phyloP scores from a whole-genome alignment of 345 rosid genomes.

The Camelina laxa region DNA sequence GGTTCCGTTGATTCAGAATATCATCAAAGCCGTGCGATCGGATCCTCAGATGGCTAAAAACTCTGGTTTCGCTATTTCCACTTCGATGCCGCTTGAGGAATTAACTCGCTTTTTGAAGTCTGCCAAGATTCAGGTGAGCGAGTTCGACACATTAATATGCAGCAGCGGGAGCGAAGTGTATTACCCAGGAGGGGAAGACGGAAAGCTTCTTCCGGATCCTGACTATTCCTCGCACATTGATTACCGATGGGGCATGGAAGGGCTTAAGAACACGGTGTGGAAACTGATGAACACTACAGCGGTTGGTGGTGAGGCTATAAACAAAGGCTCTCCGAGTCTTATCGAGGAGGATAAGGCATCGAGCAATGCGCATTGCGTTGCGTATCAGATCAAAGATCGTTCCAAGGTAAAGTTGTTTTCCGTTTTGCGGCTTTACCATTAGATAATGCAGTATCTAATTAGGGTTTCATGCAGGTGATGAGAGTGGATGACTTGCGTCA shows the following conservation, averaged over 20 bases:
- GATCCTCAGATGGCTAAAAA: constrained; percentile 65
- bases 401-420: constrained; percentile 54
- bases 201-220: constrained; percentile 78
- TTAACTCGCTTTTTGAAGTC: constrained; percentile 61
- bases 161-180: constrained; percentile 94
- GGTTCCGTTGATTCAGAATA: constrained; percentile 62
- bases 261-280: constrained; percentile 88
- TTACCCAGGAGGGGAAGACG: constrained; percentile 77
- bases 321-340: constrained; percentile 49
- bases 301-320: constrained; percentile 54
- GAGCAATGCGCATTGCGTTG: constrained; percentile 72
- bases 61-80: constrained; percentile 78
- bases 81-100: constrained; percentile 83
- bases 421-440: not conserved
- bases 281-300: constrained; percentile 68
- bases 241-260: constrained; percentile 89
- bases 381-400: constrained; percentile 68
- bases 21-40: constrained; percentile 64
- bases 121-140: constrained; percentile 67
- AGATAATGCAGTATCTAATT: not conserved
- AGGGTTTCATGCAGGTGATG: constrained; percentile 56
- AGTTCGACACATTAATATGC: constrained; percentile 88
- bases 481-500: constrained; percentile 88
- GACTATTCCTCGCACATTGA: constrained; percentile 89
- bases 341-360: constrained; percentile 67